Conservation (phyloP, 2,329 filamentous ascomycete species). For the Fusarium anguioides region DNA sequence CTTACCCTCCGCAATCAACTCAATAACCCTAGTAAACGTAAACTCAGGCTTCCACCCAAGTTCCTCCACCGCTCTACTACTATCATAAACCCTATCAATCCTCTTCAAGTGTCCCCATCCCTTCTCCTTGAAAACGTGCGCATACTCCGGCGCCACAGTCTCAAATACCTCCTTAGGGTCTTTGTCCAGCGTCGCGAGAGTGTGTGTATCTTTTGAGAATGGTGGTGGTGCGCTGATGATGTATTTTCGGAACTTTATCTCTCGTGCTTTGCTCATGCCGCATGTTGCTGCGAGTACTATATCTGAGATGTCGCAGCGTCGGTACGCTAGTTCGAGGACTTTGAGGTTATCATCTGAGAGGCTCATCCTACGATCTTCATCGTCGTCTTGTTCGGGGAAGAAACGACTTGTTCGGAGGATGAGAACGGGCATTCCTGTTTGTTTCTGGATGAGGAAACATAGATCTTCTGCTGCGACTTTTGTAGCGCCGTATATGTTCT, state of each 20-base stretch:
- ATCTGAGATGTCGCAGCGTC: constrained; percentile 58
- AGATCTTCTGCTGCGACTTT: constrained; percentile 62
- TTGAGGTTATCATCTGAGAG: constrained; percentile 59
- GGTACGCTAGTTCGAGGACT: constrained; percentile 59
- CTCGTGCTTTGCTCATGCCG: constrained; percentile 50
- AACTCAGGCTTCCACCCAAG: constrained; percentile 57
- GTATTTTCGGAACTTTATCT: constrained; percentile 54
- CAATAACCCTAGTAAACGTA: constrained; percentile 53
- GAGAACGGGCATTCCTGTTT: constrained; percentile 54
- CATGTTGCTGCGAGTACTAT: constrained; percentile 56
- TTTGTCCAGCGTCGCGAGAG: constrained; percentile 49
- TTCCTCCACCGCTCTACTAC: constrained; percentile 54
- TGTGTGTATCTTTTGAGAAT: constrained; percentile 48
- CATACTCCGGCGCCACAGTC: constrained; percentile 42
- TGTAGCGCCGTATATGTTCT: constrained; percentile 62
- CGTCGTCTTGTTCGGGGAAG: constrained; percentile 61
- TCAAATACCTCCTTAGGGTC: constrained; percentile 49
- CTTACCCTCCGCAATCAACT: constrained; percentile 49
- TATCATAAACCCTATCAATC: constrained; percentile 60
- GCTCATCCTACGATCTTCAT: constrained; percentile 52
- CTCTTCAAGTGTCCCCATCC: constrained; percentile 54
- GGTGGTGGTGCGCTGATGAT: constrained; percentile 58
- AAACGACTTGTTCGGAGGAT: constrained; percentile 61
- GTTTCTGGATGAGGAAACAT: constrained; percentile 55
- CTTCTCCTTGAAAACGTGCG: constrained; percentile 46